These are phyloP conservation scores for Boechera divaricarpa DNA, from an alignment of 345 rosid genomes.

Conservation along the genomic window DNA sequence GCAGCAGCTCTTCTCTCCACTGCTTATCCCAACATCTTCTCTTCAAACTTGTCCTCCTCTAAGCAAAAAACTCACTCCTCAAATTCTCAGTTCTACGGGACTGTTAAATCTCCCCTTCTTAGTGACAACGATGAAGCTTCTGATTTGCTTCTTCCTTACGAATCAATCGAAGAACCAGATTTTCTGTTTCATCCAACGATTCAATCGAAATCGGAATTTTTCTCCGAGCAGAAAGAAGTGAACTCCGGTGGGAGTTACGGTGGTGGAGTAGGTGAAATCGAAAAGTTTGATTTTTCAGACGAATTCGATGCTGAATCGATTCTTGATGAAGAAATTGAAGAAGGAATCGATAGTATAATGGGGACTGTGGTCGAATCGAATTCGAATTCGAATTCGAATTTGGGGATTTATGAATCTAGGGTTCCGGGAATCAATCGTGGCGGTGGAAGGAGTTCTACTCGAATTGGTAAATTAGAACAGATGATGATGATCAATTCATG, in stretches of 20 bases:
- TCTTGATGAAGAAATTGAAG: constrained; percentile 71
- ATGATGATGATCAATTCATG: constrained; percentile 43
- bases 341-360: constrained; percentile 84
- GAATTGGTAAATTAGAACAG: constrained; percentile 38
- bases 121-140: constrained; percentile 58
- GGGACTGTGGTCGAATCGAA: constrained; percentile 47
- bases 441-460: background rate
- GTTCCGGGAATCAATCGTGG: constrained; percentile 3
- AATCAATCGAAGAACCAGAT: constrained; percentile 60
- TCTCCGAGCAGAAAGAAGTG: constrained; percentile 46
- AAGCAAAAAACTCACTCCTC: constrained; percentile 29
- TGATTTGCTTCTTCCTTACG: constrained; percentile 65
- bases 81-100: constrained; percentile 49
- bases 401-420: constrained; percentile 16
- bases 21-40: constrained; percentile 81
- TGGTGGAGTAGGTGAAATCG: constrained; percentile 34
- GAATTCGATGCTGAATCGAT: constrained; percentile 86
- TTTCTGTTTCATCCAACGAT: constrained; percentile 57
- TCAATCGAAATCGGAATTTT: constrained; percentile 45
- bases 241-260: constrained; percentile 45
- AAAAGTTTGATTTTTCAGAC: constrained; percentile 43
- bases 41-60: constrained; percentile 38
- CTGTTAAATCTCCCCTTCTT: constrained; percentile 40
- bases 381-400: constrained; percentile 39
- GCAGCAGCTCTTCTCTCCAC: constrained; percentile 94